Evolutionary conservation across 768 basidiomycete species (phyloP).

Genomic region (Lactifluus pinguis): DNA sequence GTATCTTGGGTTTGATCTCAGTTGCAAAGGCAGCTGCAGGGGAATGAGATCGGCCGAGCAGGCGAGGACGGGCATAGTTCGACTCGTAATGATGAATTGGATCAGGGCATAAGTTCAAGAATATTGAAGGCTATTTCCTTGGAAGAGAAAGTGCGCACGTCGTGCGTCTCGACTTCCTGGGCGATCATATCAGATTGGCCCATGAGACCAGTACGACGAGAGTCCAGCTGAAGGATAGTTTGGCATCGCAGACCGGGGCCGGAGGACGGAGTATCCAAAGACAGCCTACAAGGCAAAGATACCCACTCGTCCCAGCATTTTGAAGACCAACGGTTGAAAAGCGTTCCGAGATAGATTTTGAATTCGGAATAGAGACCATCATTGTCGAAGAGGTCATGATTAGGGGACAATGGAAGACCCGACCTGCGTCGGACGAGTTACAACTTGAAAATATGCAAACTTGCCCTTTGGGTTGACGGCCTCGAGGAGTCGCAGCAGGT

Average conservation of each 20-base stretch:
- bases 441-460: no score
- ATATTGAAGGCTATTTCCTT: constrained; percentile 99
- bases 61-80: constrained; percentile 28
- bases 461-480: no score
- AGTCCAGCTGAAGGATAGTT: constrained; percentile 61
- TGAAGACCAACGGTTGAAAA: constrained; percentile 93
- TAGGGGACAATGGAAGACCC: constrained; percentile 95
- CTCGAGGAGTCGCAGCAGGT: no score
- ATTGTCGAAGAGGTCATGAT: constrained; percentile 95
- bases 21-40: constrained; percentile 32
- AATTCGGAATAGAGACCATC: constrained; percentile 98
- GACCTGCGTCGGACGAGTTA: no score
- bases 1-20: constrained; percentile 46
- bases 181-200: constrained; percentile 85
- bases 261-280: constrained; percentile 60
- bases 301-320: constrained; percentile 99
- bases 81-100: no score
- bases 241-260: neutral
- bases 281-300: constrained; percentile 97
- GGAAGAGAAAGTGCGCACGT: constrained; percentile 84
- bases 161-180: constrained; percentile 89
- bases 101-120: constrained; percentile 79
- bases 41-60: constrained; percentile 31
- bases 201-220: constrained; percentile 97
- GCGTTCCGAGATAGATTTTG: constrained; percentile 94